Evolutionary conservation across 2,329 filamentous ascomycete genomes (phyloP), one percentile per base, ranked within the genome.

Genomic region (Talaromyces sp.): DNA sequence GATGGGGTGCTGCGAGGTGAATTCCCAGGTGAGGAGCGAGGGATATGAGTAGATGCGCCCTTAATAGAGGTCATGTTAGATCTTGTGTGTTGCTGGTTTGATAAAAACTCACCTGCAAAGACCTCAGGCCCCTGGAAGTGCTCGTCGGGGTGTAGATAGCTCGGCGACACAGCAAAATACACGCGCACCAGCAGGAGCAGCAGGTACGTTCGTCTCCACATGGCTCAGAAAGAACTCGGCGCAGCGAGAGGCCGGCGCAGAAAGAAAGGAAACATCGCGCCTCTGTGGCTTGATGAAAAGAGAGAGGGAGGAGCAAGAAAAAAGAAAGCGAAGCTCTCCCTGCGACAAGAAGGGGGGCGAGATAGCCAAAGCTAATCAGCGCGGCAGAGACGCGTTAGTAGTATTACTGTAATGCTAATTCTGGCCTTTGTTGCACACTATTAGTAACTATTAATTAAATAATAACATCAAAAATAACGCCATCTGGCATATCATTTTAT

Each of bases 41-140:
- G 93, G 93, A 74, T 96, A 98, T 72, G 87, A 89, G 73, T 96
- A 97, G 69, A 97, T 91, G 74, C 93, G 88, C 70, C 93, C 93
- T 97, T n/a, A n/a, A n/a, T n/a, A n/a, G n/a, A n/a, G n/a, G n/a
- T n/a, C n/a, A n/a, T 53, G 7, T 35, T 19, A 55, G 32, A n/a
- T 17, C 31, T 26, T 38, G 32, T 7, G 35, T 27, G 14, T 54
- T 38, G 32, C 17, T 38, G 8, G 52, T 6, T 35, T 21, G 41
- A 13, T 26, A 11, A 51, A 38, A 29, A 79, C 87, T 67, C 85
- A 97, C 93, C 93, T 71, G 93, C 93, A 71, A 98, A 95, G 65
- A 98, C 89, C 80, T 99, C 95, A 17, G 95, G 95, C 38, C 95
- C 95, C 79, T 99, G 95, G 71, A 99, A 99, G 81, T 98, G 95